Evolutionary conservation across 441 rosid species (phyloP), one percentile per base, ranked within the genome.

Genomic region (Populus trichocarpa): DNA sequence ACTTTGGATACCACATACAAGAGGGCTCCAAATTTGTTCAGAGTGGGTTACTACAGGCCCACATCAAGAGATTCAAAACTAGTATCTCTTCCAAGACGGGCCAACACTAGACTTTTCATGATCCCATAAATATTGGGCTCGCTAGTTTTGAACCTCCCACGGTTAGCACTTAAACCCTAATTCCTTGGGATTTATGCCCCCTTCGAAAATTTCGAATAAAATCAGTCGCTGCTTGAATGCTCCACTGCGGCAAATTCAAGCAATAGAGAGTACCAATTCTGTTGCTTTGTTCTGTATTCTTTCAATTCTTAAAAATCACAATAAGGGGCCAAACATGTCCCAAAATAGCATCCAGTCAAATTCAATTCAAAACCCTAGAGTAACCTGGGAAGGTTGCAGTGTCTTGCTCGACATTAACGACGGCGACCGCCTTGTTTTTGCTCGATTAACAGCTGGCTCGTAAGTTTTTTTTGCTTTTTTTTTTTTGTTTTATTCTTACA

Each of bases 381-480:
- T 89, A 6, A 90, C 99, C 26, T 86, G 87, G 91, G 98, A 96
- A 86, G 95, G 95, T 78, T 91, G 94, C 90, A 94, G 96, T 66
- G 99, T 91, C 4, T 80, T 95, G 89, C 98, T 95, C 46, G 99
- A 93, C 82, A 84, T 95, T 76, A 95, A 95, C 78, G 94, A 95
- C 25, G 98, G 99, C 53, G 98, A 93, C 77, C 95, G 98, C 65
- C 85, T 95, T 70, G 96, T 95, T 78, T 95, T 95, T 74, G 91
- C 96, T 59, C 91, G 99, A 68, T 92, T 93, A 77, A 87, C 98
- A 0, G 59, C 89, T 67, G 93, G 87, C 88, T 87, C 97, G 97
- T 94, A 79, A 82, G 92, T 83, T 59, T 7, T 14, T 9, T 46
- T 66, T 76, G 6, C 59, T 61, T 71, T 0, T 14, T 3, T 7